Evolutionary conservation across 2,329 filamentous ascomycete genomes (phyloP).

Genomic region (Trematosphaeria pertusa): DNA sequence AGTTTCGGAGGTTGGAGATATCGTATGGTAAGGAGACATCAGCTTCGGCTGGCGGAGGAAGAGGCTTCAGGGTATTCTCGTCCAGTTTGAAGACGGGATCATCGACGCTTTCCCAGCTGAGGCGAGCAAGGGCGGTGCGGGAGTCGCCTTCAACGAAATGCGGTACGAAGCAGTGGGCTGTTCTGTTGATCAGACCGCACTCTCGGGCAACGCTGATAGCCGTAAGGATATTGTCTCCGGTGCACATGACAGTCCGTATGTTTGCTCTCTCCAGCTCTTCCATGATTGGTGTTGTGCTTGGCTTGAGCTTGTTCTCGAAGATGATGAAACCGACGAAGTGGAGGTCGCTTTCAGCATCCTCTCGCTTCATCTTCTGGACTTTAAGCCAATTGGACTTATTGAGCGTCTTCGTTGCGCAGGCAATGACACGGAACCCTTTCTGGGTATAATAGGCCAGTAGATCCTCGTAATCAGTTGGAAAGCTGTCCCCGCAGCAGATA

Average conservation of each 20-base stretch:
- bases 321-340: conserved; percentile 96
- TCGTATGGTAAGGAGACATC: conserved; percentile 89
- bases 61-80: conserved; percentile 79
- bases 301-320: conserved; percentile 98
- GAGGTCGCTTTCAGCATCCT: conserved; percentile 82
- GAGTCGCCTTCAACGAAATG: conserved; percentile 82
- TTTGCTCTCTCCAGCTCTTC: conserved; percentile 81
- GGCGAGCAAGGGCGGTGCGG: conserved; percentile 72
- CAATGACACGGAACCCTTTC: conserved; percentile 94
- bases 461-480: conserved; percentile 90
- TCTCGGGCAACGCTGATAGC: conserved; percentile 95
- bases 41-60: conserved; percentile 70
- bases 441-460: conserved; percentile 91
- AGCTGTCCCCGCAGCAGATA: conserved; percentile 83
- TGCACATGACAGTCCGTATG: conserved; percentile 94
- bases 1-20: conserved; percentile 80
- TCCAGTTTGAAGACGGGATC: conserved; percentile 80
- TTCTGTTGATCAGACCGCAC: conserved; percentile 80
- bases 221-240: conserved; percentile 96
- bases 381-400: conserved; percentile 95
- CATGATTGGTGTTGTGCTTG: conserved; percentile 80
- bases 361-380: conserved; percentile 88
- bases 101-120: conserved; percentile 96
- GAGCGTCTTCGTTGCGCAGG: conserved; percentile 88
- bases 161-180: conserved; percentile 90